Percentiles rank a stretch among this genome's conserved stretches.
Evolutionary conservation across 257 asterid species (phyloP).

Genomic region (Solanum dulcamara): DNA sequence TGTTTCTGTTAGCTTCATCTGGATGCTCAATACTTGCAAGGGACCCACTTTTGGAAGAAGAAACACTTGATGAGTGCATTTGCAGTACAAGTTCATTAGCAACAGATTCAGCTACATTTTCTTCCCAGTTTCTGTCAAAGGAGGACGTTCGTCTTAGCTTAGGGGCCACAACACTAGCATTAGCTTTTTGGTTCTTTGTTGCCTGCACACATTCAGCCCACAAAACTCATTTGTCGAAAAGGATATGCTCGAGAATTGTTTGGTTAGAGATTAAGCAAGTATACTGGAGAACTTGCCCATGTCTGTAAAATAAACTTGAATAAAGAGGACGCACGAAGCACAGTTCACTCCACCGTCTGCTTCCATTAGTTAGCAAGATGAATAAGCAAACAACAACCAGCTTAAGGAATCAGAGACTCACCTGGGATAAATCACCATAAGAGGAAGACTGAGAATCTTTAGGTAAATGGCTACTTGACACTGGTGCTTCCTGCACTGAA

Average conservation of each 20-base stretch:
- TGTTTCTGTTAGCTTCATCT: conserved; percentile 54
- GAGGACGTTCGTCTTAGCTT: conserved; percentile 94
- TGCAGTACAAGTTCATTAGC: conserved; percentile 89
- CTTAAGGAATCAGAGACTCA: conserved; percentile 34
- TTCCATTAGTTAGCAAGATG: not conserved
- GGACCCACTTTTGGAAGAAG: conserved; percentile 47
- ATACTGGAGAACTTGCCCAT: not conserved
- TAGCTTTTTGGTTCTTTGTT: conserved; percentile 54
- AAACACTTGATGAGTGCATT: conserved; percentile 49
- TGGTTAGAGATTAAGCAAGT: not conserved
- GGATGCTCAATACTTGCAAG: conserved; percentile 41
- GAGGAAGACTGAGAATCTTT: conserved; percentile 48
- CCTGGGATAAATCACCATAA: conserved; percentile 55
- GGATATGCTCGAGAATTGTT: not conserved
- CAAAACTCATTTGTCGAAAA: not conserved
- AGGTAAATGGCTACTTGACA: conserved; percentile 28
- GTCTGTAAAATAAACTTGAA: not conserved
- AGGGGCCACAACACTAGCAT: conserved; percentile 45
- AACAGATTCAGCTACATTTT: conserved; percentile 95
- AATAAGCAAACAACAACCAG: not conserved
- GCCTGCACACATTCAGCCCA: conserved; percentile 21
- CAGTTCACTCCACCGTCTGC: not conserved
- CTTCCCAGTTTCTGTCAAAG: conserved; percentile 97
- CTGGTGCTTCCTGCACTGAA: conserved; percentile 35
- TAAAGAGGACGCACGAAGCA: not conserved